These are phyloP conservation scores for Fonsecaea erecta DNA, from an alignment of 2,329 filamentous ascomycete species.

Conservation along the genomic window DNA sequence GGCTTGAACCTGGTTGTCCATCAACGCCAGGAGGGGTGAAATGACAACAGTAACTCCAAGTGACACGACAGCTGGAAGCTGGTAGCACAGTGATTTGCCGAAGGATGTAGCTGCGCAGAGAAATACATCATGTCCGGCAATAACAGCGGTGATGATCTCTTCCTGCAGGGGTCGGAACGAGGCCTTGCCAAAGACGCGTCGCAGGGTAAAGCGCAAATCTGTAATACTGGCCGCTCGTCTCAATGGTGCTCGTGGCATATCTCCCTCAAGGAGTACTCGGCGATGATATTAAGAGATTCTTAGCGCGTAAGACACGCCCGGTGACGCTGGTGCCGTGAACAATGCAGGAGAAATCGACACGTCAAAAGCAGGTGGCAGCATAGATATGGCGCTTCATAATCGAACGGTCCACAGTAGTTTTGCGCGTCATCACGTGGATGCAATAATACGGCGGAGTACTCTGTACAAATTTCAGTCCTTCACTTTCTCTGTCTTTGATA, in stretches of 20 bases:
- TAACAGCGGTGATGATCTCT: conserved; percentile 81
- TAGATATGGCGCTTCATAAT: background rate
- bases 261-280: background rate
- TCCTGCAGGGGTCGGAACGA: conserved; percentile 82
- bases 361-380: background rate
- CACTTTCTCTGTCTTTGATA: background rate
- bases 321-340: background rate
- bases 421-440: background rate
- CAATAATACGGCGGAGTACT: background rate
- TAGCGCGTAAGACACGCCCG: background rate
- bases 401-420: conserved; percentile 1
- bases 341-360: background rate
- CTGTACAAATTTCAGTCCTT: background rate
- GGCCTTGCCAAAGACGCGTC: conserved; percentile 72
- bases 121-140: conserved; percentile 87
- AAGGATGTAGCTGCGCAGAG: conserved; percentile 78
- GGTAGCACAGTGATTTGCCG: conserved; percentile 91
- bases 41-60: conserved; percentile 89
- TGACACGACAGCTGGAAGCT: conserved; percentile 85
- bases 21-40: conserved; percentile 84
- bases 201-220: conserved; percentile 76
- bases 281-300: background rate
- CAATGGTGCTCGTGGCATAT: conserved; percentile 18
- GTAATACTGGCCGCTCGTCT: conserved; percentile 33
- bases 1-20: conserved; percentile 92